Evolutionary conservation across 306 rosid species (phyloP).

Genomic region (Cyamopsis tetragonoloba): DNA sequence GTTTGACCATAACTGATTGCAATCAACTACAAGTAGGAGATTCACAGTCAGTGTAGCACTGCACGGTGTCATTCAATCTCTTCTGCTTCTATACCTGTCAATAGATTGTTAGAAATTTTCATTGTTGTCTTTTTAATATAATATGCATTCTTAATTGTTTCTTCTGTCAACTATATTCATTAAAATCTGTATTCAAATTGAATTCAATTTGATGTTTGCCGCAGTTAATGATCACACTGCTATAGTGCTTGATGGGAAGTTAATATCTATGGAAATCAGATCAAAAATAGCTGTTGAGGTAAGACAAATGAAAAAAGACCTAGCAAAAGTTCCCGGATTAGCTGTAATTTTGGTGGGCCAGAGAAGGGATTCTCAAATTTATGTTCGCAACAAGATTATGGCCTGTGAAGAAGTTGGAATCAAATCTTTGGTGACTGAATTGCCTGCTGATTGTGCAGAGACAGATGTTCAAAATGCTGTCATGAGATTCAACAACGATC

Average conservation of each 20-base stretch:
- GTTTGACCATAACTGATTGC: not conserved
- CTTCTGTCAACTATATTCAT: constrained; percentile 16
- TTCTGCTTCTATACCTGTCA: constrained; percentile 1
- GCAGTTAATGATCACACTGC: constrained; percentile 50
- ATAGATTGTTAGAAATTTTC: not conserved
- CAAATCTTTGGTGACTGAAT: constrained; percentile 47
- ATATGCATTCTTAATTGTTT: not conserved
- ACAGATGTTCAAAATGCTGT: constrained; percentile 55
- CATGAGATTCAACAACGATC: constrained; percentile 60
- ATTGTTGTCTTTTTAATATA: constrained; percentile 8
- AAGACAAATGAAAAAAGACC: constrained; percentile 61
- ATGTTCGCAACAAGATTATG: constrained; percentile 75
- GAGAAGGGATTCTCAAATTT: constrained; percentile 77
- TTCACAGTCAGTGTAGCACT: not conserved
- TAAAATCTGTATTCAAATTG: too few relatives aligned
- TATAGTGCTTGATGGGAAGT: constrained; percentile 64
- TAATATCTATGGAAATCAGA: constrained; percentile 58
- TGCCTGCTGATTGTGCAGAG: constrained; percentile 62
- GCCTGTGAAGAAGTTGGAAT: constrained; percentile 92
- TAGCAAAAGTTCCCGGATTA: constrained; percentile 81
- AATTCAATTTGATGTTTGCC: constrained; percentile 17
- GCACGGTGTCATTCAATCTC: not conserved
- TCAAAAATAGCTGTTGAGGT: constrained; percentile 67
- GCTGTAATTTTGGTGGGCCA: constrained; percentile 82
- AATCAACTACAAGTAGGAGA: not conserved